Evolutionary conservation across 495 filamentous ascomycete species (phyloP).

Genomic region (Massariosphaeria phaeospora): DNA sequence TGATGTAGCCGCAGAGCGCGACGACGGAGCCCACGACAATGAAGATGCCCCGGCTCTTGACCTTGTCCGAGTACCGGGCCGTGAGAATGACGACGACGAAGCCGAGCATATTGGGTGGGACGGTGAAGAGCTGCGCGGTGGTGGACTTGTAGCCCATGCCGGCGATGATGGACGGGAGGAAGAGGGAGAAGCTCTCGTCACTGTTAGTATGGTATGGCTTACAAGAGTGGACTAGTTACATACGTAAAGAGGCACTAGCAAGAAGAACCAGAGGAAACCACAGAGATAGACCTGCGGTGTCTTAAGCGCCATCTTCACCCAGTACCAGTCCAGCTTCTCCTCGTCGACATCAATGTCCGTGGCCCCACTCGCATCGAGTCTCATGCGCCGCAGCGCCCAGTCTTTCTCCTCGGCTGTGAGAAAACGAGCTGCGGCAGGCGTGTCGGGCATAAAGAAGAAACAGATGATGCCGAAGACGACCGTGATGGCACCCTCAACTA

Average conservation of each 20-base stretch:
- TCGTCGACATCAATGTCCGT: slow-evolving; percentile 40
- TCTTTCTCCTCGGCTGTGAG: slow-evolving; percentile 40
- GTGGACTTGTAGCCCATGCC: slow-evolving; percentile 66
- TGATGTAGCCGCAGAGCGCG: slow-evolving; percentile 71
- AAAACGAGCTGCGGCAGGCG: slow-evolving; percentile 43
- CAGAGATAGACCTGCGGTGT: no score
- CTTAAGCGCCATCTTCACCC: no score
- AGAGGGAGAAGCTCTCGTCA: no score
- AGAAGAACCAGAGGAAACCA: no score
- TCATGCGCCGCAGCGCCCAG: slow-evolving; percentile 41
- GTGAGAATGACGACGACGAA: slow-evolving; percentile 68
- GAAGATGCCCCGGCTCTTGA: slow-evolving; percentile 67
- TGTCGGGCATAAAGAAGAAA: slow-evolving; percentile 47
- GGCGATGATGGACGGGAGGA: slow-evolving; percentile 78
- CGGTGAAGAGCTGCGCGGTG: slow-evolving; percentile 72
- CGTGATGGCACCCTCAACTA: slow-evolving; percentile 44
- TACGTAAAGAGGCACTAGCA: no score
- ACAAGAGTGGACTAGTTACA: no score
- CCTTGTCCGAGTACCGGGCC: slow-evolving; percentile 75
- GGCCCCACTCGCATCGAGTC: slow-evolving; percentile 43
- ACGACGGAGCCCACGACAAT: slow-evolving; percentile 69
- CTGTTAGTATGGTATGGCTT: no score
- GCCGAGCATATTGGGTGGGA: slow-evolving; percentile 81
- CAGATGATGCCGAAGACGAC: slow-evolving; percentile 42
- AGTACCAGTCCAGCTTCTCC: slow-evolving; percentile 46